These are phyloP conservation scores for Nicotiana sylvestris DNA, from an alignment of 257 asterid genomes.

Conservation along the genomic window DNA sequence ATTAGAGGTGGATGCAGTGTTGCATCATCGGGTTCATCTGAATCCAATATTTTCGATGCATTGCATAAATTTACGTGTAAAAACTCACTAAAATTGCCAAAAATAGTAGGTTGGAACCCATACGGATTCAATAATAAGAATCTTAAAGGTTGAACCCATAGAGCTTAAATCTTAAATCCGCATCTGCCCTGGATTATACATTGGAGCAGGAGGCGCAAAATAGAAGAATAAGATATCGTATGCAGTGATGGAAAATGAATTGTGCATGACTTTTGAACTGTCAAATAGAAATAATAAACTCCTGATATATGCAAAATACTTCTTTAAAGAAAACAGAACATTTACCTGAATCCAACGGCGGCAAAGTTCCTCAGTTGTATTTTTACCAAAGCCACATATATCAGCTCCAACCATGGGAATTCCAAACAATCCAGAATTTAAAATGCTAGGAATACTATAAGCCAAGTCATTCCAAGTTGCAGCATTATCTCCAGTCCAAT, in stretches of 20 bases:
- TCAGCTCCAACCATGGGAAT: constrained; percentile 98
- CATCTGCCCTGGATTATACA: too few species aligned
- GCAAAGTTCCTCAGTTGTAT: constrained; percentile 91
- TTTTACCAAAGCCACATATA: constrained; percentile 66
- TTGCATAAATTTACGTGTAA: too few species aligned
- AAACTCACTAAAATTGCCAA: too few species aligned
- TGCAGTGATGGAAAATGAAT: too few species aligned
- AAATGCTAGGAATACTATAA: constrained; percentile 64
- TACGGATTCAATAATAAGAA: too few species aligned
- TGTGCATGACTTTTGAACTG: neutral
- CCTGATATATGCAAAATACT: neutral
- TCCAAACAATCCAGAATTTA: constrained; percentile 79
- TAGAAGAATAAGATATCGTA: too few species aligned
- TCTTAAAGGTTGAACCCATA: too few species aligned
- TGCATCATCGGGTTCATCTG: neutral
- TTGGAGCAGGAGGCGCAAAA: too few species aligned
- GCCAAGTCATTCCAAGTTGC: constrained; percentile 85
- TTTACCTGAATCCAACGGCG: constrained; percentile 85
- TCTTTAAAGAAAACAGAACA: neutral
- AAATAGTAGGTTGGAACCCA: too few species aligned
- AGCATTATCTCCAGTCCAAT: constrained; percentile 96
- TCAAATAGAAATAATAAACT: neutral
- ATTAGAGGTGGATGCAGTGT: neutral
- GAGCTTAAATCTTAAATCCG: too few species aligned
- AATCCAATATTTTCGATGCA: too few species aligned